Evolutionary conservation across 2,329 filamentous ascomycete genomes (phyloP).

Genomic region (Beauveria rudraprayagi): DNA sequence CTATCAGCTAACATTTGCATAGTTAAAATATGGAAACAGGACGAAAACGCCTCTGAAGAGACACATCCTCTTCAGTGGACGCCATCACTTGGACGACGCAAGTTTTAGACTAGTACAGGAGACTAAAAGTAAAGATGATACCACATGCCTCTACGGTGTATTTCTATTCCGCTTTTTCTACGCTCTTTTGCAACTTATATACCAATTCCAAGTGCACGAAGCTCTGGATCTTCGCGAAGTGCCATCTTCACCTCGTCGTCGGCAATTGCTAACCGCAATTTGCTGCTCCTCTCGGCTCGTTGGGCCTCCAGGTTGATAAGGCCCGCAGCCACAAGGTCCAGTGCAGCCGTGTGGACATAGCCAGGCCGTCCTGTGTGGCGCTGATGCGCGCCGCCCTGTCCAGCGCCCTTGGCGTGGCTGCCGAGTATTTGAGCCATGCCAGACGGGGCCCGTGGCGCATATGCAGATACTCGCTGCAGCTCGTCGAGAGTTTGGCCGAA

Average conservation of each 20-base stretch:
- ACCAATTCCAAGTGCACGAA: constrained; percentile 66
- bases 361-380: constrained; percentile 25
- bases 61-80: constrained; percentile 91
- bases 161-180: background rate
- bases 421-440: constrained; percentile 30
- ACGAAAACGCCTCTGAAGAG: constrained; percentile 83
- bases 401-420: constrained; percentile 20
- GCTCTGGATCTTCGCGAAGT: constrained; percentile 79
- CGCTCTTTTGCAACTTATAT: constrained; percentile 24
- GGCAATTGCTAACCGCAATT: constrained; percentile 75
- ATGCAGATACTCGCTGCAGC: constrained; percentile 31
- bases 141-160: constrained; percentile 2
- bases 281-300: constrained; percentile 76
- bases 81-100: constrained; percentile 68
- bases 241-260: constrained; percentile 88
- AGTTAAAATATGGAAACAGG: constrained; percentile 95
- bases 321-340: constrained; percentile 79
- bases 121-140: constrained; percentile 2
- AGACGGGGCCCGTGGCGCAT: constrained; percentile 26
- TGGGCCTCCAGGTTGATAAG: constrained; percentile 77
- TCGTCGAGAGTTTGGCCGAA: constrained; percentile 88
- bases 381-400: constrained; percentile 18
- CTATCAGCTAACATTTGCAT: constrained; percentile 18
- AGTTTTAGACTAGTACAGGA: constrained; percentile 45
- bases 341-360: constrained; percentile 60